phyloP scores from a whole-genome alignment of 768 basidiomycete genomes.

The Russula olivacea region DNA sequence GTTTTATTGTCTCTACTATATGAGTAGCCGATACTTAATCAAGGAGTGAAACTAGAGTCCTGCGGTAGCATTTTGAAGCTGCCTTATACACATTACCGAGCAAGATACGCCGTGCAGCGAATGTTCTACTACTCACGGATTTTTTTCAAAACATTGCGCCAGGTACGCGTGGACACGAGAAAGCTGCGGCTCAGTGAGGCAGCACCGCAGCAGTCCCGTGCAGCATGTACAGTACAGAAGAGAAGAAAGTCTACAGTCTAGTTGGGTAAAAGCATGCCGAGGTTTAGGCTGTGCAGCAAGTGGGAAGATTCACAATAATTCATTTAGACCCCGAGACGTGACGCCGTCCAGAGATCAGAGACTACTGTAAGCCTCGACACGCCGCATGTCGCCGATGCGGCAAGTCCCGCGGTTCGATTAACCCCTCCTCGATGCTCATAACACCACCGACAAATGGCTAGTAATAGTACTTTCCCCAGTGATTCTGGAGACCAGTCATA shows the following conservation, averaged over 20 bases:
- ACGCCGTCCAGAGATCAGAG: neutral
- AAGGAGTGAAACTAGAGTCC: neutral
- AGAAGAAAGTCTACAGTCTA: neutral
- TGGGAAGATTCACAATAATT: neutral
- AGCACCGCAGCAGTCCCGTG: neutral
- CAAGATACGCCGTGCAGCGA: neutral
- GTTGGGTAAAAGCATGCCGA: neutral
- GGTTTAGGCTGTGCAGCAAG: neutral
- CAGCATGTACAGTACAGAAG: neutral
- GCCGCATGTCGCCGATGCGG: slow-evolving; percentile 15
- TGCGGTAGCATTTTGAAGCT: neutral
- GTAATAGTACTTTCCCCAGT: no score
- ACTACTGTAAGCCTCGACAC: neutral
- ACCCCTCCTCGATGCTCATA: neutral
- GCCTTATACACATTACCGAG: neutral
- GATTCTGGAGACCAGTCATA: neutral
- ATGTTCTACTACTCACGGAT: neutral
- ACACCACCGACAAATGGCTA: no score
- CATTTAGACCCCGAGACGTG: neutral
- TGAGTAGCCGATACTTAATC: neutral
- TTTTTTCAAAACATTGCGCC: neutral
- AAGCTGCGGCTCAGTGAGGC: neutral
- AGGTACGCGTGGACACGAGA: neutral
- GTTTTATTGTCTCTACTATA: slow-evolving; percentile 17
- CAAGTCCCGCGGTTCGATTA: slow-evolving; percentile 10